phyloP scores from a whole-genome alignment of 2,329 filamentous ascomycete species.

The Xylaria digitata region DNA sequence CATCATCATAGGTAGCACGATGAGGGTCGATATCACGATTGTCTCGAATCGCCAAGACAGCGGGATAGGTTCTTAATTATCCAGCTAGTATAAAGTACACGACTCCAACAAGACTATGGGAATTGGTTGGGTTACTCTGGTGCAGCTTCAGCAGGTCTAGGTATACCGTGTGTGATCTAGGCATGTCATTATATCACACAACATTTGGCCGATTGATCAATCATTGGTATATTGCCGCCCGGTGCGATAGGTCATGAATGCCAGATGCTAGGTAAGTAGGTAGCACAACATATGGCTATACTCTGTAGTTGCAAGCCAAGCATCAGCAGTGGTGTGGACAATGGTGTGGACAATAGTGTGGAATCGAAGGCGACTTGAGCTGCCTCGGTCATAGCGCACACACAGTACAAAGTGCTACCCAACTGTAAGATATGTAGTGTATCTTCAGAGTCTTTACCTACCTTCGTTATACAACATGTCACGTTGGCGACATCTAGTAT shows the following conservation, averaged over 20 bases:
- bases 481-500: background rate
- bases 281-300: conserved; percentile 25
- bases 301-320: background rate
- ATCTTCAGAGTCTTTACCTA: background rate
- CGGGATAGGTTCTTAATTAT: background rate
- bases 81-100: background rate
- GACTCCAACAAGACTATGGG: conserved; percentile 17
- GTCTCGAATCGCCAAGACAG: background rate
- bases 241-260: conserved; percentile 27
- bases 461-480: background rate
- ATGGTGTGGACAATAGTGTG: too few relatives aligned
- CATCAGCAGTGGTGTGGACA: too few relatives aligned
- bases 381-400: background rate
- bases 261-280: background rate
- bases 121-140: conserved; percentile 2
- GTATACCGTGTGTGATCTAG: conserved; percentile 18
- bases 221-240: conserved; percentile 12
- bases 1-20: background rate
- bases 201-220: conserved; percentile 24
- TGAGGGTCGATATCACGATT: background rate
- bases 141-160: background rate
- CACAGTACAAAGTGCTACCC: too few relatives aligned
- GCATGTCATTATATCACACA: conserved; percentile 25
- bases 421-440: background rate
- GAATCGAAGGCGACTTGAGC: background rate